These are phyloP conservation scores for Phytopythium mirpurense DNA, from an alignment of 352 stramenopile genomes.

Conservation along the genomic window DNA sequence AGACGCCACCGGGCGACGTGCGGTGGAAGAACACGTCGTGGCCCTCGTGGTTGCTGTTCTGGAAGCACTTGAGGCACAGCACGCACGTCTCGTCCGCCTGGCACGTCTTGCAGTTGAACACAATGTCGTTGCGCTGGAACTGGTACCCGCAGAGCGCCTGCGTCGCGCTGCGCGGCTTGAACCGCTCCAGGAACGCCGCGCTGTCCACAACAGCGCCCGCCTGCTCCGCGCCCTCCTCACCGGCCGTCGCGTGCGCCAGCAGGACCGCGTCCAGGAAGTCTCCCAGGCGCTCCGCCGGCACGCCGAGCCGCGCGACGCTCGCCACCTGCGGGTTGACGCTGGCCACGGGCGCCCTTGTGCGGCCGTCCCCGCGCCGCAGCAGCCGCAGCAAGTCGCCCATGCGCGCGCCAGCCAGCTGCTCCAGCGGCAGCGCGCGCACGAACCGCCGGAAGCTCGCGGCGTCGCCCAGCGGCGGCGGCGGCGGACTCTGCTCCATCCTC, in stretches of 20 bases:
- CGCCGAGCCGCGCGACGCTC: slow-evolving; percentile 7
- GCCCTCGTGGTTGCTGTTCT: slow-evolving; percentile 91
- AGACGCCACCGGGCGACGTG: slow-evolving; percentile 86
- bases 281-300: slow-evolving; percentile 21
- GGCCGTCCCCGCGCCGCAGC: slow-evolving; percentile 12
- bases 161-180: slow-evolving; percentile 45
- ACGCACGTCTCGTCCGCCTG: slow-evolving; percentile 97
- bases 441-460: slow-evolving; percentile 15
- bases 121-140: slow-evolving; percentile 96
- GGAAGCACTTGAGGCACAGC: slow-evolving; percentile 95
- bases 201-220: slow-evolving; percentile 23
- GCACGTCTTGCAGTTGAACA: slow-evolving; percentile 98
- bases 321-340: slow-evolving; percentile 5
- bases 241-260: slow-evolving; percentile 22
- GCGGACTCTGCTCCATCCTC: neutral
- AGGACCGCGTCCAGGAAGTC: slow-evolving; percentile 52
- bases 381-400: slow-evolving; percentile 19
- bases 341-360: neutral
- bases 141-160: slow-evolving; percentile 92
- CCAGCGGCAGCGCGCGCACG: slow-evolving; percentile 13
- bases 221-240: slow-evolving; percentile 5
- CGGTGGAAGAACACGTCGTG: slow-evolving; percentile 90
- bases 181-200: slow-evolving; percentile 55
- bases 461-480: slow-evolving; percentile 3
- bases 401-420: slow-evolving; percentile 5